Conservation (phyloP, 108 stramenopile genomes). For the Conticribra guillardii region DNA sequence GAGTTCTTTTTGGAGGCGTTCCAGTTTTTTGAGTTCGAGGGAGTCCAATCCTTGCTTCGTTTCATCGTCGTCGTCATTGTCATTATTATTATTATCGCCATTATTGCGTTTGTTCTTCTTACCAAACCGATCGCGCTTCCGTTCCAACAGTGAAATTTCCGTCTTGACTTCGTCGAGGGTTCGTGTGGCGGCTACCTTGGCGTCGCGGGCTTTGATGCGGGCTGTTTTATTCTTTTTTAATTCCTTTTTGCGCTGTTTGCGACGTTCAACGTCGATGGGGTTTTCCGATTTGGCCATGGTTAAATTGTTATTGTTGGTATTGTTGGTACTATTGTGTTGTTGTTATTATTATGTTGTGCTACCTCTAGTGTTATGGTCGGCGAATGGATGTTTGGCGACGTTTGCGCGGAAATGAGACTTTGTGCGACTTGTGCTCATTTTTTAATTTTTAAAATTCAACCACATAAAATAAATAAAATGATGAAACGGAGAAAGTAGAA, state of each 20-base stretch:
- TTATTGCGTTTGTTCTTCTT: not conserved
- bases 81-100: slow-evolving; percentile 14
- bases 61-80: slow-evolving; percentile 8
- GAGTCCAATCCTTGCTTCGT: slow-evolving; percentile 33
- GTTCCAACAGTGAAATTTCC: slow-evolving; percentile 35
- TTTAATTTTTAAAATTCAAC: too few species aligned
- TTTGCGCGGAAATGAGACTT: too few species aligned
- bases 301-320: not conserved
- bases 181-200: slow-evolving; percentile 65
- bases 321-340: too few species aligned
- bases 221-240: slow-evolving; percentile 74
- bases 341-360: too few species aligned
- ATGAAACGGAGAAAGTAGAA: too few species aligned
- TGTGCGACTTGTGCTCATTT: too few species aligned
- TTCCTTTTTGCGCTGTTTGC: slow-evolving; percentile 68
- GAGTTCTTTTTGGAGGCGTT: slow-evolving; percentile 76
- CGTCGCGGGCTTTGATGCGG: slow-evolving; percentile 74
- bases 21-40: slow-evolving; percentile 54
- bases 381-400: too few species aligned
- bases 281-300: slow-evolving; percentile 52
- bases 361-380: too few species aligned
- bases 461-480: too few species aligned
- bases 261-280: slow-evolving; percentile 48
- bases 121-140: slow-evolving; percentile 30
- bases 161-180: slow-evolving; percentile 55